phyloP scores from a whole-genome alignment of 257 asterid genomes.

The Cruciata laevipes region DNA sequence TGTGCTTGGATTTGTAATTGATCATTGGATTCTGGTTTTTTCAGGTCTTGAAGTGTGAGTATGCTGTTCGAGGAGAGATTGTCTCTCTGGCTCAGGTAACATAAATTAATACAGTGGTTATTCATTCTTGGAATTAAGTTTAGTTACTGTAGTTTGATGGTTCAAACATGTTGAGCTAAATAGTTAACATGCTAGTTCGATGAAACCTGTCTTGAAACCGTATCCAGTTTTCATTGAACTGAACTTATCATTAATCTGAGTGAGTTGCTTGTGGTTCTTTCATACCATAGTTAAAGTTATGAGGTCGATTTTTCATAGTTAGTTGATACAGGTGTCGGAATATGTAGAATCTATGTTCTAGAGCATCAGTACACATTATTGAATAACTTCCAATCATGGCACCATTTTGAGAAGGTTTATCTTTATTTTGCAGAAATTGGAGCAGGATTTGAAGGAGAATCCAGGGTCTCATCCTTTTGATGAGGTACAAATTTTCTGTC shows the following conservation, averaged over 20 bases:
- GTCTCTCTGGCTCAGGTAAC: constrained; percentile 87
- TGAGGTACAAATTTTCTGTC: constrained; percentile 33
- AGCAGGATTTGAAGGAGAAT: constrained; percentile 40
- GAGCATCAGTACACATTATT: not conserved
- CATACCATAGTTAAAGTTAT: not conserved
- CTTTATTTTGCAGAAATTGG: constrained; percentile 36
- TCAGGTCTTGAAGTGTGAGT: constrained; percentile 84
- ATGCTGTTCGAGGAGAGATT: constrained; percentile 98
- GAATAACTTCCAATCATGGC: not conserved
- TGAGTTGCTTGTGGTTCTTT: too few relatives aligned
- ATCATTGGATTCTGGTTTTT: not conserved
- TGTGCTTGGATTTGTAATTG: not conserved
- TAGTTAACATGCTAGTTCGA: not conserved
- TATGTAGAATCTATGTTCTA: not conserved
- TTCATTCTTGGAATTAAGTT: not conserved
- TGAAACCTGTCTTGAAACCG: not conserved
- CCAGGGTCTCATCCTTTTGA: constrained; percentile 51
- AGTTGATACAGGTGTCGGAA: not conserved
- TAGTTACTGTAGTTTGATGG: not conserved
- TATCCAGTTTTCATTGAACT: not conserved
- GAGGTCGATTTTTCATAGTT: not conserved
- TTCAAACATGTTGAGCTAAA: not conserved
- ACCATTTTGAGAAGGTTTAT: constrained; percentile 3
- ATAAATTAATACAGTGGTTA: too few relatives aligned
- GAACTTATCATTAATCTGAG: not conserved